Conservation (phyloP, 2,329 filamentous ascomycete species). For the Lojkania enalia region DNA sequence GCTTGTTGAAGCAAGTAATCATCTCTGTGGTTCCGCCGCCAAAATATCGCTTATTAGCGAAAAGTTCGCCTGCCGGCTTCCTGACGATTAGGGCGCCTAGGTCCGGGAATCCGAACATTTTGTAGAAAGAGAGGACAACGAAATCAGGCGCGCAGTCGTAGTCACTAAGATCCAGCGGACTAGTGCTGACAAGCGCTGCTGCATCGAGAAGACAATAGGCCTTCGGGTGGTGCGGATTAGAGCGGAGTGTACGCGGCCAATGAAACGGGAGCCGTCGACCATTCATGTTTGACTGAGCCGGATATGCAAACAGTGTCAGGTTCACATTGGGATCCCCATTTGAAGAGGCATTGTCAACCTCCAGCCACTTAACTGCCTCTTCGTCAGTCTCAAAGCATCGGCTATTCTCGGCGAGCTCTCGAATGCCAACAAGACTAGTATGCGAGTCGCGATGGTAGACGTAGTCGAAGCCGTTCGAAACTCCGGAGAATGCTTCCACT, state of each 20-base stretch:
- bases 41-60: constrained; percentile 63
- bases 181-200: constrained; percentile 67
- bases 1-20: constrained; percentile 56
- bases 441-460: constrained; percentile 82
- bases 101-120: constrained; percentile 94
- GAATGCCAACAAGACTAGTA: constrained; percentile 80
- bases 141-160: constrained; percentile 74
- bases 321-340: constrained; percentile 9
- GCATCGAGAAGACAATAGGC: constrained; percentile 72
- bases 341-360: not conserved
- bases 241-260: constrained; percentile 51
- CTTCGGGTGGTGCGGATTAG: constrained; percentile 45
- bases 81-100: constrained; percentile 82
- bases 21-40: constrained; percentile 67
- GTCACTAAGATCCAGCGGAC: constrained; percentile 59
- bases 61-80: constrained; percentile 64
- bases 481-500: constrained; percentile 70
- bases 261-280: constrained; percentile 71
- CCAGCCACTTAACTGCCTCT: constrained; percentile 69
- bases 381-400: constrained; percentile 66
- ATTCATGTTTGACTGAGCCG: constrained; percentile 91
- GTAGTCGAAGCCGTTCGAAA: constrained; percentile 70
- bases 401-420: constrained; percentile 66
- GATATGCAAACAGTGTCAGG: constrained; percentile 70
- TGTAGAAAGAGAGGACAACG: constrained; percentile 83